Conservation (phyloP, 2,329 filamentous ascomycete species). For the Malbranchea zuffiana region DNA sequence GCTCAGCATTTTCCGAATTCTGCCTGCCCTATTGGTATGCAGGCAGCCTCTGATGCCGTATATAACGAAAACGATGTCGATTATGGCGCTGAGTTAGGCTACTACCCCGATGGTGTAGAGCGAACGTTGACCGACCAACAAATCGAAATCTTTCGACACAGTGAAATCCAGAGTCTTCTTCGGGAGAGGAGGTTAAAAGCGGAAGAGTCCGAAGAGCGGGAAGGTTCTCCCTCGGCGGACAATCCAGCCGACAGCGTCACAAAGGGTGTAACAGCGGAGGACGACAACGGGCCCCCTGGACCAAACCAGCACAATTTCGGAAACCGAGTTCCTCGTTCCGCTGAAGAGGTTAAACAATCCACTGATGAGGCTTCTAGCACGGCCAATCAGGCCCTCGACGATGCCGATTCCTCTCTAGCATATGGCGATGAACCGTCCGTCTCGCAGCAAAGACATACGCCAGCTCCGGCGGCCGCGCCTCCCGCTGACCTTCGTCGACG, state of each 20-base stretch:
- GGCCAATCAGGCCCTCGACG: too few species aligned
- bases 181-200: slow-evolving; percentile 37
- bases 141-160: slow-evolving; percentile 80
- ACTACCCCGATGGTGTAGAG: slow-evolving; percentile 76
- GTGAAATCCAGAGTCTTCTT: slow-evolving; percentile 65
- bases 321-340: too few species aligned
- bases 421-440: not conserved
- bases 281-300: not conserved
- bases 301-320: not conserved
- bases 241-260: not conserved
- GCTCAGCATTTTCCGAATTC: slow-evolving; percentile 46
- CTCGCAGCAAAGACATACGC: not conserved
- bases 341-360: too few species aligned
- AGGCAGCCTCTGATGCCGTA: too few species aligned
- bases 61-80: too few species aligned
- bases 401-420: too few species aligned
- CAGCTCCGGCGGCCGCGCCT: not conserved
- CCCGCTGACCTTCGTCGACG: slow-evolving; percentile 1
- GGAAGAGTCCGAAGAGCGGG: slow-evolving; percentile 14
- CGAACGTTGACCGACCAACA: slow-evolving; percentile 86
- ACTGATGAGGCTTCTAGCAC: too few species aligned
- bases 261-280: not conserved
- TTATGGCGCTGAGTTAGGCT: slow-evolving; percentile 59
- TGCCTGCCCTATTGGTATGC: too few species aligned
- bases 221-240: not conserved